Evolutionary conservation across 2,329 filamentous ascomycete species (phyloP), one percentile per base, ranked within the genome.

Genomic region (Monosporascus sp.): DNA sequence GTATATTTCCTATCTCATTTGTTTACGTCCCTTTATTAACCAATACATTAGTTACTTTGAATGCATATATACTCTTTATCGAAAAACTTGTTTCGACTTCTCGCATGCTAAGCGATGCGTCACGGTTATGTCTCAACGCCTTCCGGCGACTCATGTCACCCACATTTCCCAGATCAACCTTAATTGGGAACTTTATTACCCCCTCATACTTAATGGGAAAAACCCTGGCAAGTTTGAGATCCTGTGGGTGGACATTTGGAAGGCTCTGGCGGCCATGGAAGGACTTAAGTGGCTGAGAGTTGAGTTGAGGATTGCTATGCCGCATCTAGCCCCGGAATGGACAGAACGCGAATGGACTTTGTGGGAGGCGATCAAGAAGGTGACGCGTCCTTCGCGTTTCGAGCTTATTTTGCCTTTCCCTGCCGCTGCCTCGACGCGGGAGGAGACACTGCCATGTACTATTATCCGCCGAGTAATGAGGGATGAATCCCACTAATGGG

Each of bases 81-180:
- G 40, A 53, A 37, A 53, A 40, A 58, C 56, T n/a, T 46, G 15
- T n/a, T 58, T 58, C 52, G 54, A 58, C 48, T 58, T 58, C 35
- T 55, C 56, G 20, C 37, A 48, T 50, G 18, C 5, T 37, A 9
- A 37, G 45, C 17, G 17, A 49, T 40, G 38, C 45, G n/a, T 52
- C 26, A 22, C 37, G 5, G 14, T 51, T 47, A 49, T 51, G 48
- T 37, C 37, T 31, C 24, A 49, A 37, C 52, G 50, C 28, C 55
- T 51, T 51, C 51, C 47, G 9, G 14, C 46, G 46, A 50, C 37
- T 53, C 51, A 53, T 47, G 7, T 53, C 24, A 18, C 41, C 47
- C 47, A 20, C 35, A 49, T 50, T 49, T 52, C 53, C 40, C 45
- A 31, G 20, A 48, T 55, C 15, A 49, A 55, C 50, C 31, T 55